Conservation (phyloP, 1,284 basidiomycete genomes). For the Sporisorium graminicola region DNA sequence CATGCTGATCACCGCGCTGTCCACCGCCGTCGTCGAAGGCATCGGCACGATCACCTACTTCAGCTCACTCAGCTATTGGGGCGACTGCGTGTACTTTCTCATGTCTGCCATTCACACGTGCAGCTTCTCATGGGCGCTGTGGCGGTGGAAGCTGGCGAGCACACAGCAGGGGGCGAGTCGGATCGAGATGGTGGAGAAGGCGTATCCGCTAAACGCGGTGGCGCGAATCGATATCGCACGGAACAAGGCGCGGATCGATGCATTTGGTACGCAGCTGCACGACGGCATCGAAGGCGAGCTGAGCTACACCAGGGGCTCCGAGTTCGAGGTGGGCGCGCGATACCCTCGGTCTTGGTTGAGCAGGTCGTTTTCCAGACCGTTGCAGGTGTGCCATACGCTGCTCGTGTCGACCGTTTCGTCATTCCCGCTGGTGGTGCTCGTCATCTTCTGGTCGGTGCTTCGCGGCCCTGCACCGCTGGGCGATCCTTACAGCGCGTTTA, state of each 20-base stretch:
- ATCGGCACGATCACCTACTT: slow-evolving; percentile 50
- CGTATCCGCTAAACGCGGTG: slow-evolving; percentile 29
- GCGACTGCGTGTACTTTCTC: slow-evolving; percentile 40
- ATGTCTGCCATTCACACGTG: slow-evolving; percentile 43
- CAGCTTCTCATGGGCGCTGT: slow-evolving; percentile 21
- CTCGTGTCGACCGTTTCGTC: slow-evolving; percentile 41
- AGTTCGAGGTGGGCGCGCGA: slow-evolving; percentile 23
- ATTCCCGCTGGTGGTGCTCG: slow-evolving; percentile 77
- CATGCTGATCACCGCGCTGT: slow-evolving; percentile 73
- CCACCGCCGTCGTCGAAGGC: slow-evolving; percentile 67
- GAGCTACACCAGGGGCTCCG: slow-evolving; percentile 5
- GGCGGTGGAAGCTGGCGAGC: slow-evolving; percentile 26
- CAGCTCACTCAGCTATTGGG: slow-evolving; percentile 46
- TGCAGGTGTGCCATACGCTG: slow-evolving; percentile 39
- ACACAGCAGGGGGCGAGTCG: background rate
- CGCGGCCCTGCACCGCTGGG: slow-evolving; percentile 70
- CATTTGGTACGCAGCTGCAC: slow-evolving; percentile 23
- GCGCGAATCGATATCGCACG: slow-evolving; percentile 32
- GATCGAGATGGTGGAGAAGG: slow-evolving; percentile 45
- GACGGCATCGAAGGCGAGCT: slow-evolving; percentile 28
- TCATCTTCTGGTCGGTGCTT: slow-evolving; percentile 78
- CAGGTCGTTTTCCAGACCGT: slow-evolving; percentile 17
- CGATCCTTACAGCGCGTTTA: slow-evolving; percentile 76
- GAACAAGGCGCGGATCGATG: slow-evolving; percentile 21
- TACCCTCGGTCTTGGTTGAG: slow-evolving; percentile 42